These are phyloP conservation scores for Taphrina deformans DNA, from an alignment of 1,139 yeast genomes.

Conservation along the genomic window DNA sequence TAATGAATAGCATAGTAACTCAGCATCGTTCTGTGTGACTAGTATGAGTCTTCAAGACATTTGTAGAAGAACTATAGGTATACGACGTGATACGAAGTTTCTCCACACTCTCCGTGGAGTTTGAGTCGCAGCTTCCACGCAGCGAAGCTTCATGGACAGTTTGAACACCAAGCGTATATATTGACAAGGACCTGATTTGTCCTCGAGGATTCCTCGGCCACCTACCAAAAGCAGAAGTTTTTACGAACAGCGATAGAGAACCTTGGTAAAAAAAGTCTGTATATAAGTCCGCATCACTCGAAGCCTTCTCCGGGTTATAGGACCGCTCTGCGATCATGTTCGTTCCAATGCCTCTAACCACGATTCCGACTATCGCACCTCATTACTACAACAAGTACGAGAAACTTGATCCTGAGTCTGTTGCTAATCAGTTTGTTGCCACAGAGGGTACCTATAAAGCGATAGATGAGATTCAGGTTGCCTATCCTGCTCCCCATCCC, in stretches of 20 bases:
- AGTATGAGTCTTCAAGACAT: too few species aligned
- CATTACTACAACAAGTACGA: conserved; percentile 28
- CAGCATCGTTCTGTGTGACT: too few species aligned
- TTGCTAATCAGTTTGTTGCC: conserved; percentile 16
- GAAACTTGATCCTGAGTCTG: conserved; percentile 14
- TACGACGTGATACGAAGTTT: not conserved
- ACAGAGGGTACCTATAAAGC: conserved; percentile 30
- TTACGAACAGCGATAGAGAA: too few species aligned
- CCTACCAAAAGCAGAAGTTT: too few species aligned
- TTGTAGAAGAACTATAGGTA: too few species aligned
- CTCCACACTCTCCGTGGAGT: conserved; percentile 1
- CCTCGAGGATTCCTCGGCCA: too few species aligned
- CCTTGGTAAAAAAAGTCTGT: too few species aligned
- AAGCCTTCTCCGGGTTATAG: too few species aligned
- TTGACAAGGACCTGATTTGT: too few species aligned
- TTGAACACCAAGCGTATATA: not conserved
- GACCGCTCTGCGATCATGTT: conserved; percentile 8
- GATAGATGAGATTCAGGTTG: conserved; percentile 8
- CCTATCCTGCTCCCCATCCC: conserved; percentile 30
- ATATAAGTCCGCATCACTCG: too few species aligned
- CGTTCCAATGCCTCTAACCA: conserved; percentile 27
- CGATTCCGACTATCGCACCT: conserved; percentile 5
- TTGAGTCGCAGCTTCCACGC: not conserved
- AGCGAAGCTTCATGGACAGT: not conserved
- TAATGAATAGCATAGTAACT: too few species aligned